Conservation (phyloP, 257 asterid species). For the Primulina tabacum region DNA sequence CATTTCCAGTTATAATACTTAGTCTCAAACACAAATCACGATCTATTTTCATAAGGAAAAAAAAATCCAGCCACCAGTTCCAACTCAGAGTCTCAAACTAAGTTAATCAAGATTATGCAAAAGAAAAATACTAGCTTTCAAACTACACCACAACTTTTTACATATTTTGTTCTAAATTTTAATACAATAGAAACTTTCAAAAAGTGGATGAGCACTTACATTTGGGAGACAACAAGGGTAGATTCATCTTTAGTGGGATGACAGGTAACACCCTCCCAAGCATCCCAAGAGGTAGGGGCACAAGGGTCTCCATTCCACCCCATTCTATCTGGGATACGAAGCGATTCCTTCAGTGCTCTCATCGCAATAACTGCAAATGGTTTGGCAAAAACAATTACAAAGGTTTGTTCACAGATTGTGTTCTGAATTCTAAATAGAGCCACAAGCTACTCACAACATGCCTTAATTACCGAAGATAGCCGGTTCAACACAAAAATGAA, state of each 20-base stretch:
- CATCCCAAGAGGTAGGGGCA: constrained; percentile 99
- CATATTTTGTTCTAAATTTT: neutral
- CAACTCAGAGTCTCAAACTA: too few relatives aligned
- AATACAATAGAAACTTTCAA: neutral
- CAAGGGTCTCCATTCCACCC: constrained; percentile 99
- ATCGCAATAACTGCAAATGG: constrained; percentile 70
- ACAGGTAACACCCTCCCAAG: constrained; percentile 99
- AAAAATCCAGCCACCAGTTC: too few relatives aligned
- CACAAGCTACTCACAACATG: constrained; percentile 2
- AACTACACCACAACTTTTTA: neutral
- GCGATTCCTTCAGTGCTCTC: constrained; percentile 87
- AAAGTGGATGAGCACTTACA: constrained; percentile 44
- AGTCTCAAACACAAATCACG: neutral
- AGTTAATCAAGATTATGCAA: neutral
- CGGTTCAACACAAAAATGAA: neutral
- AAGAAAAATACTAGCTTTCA: neutral
- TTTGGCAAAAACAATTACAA: constrained; percentile 18
- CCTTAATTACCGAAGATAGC: constrained; percentile 2
- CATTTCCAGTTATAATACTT: neutral
- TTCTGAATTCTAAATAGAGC: neutral
- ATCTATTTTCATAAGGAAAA: neutral
- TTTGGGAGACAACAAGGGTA: constrained; percentile 74
- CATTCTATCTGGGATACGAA: constrained; percentile 91
- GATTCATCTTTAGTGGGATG: constrained; percentile 54
- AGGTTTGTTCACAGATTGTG: neutral